Evolutionary conservation across 2,329 filamentous ascomycete species (phyloP).

Genomic region (Trichoderma afroharzianum): DNA sequence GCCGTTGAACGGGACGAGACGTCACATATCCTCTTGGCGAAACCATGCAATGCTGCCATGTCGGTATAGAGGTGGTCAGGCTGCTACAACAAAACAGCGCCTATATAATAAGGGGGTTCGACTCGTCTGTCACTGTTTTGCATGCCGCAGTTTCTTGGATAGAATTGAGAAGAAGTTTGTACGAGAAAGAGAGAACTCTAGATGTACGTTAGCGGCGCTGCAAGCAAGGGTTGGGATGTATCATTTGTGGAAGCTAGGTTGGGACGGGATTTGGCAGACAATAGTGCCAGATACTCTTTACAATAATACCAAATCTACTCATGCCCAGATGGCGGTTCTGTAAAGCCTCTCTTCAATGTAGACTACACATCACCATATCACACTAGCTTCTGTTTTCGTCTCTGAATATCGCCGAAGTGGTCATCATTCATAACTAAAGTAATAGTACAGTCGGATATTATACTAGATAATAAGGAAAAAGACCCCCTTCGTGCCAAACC

Average conservation of each 20-base stretch:
- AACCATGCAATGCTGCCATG: background rate
- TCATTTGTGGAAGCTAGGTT: background rate
- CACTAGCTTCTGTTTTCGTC: no score
- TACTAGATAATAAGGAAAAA: background rate
- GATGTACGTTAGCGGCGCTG: background rate
- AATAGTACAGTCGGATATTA: background rate
- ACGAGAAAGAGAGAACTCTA: background rate
- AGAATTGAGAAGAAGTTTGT: background rate
- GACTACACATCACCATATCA: background rate
- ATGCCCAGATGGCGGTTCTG: no score
- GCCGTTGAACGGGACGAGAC: background rate
- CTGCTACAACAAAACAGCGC: background rate
- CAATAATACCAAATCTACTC: background rate
- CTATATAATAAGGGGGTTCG: background rate
- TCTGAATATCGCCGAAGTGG: background rate
- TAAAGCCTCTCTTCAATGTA: no score
- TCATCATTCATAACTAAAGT: slow-evolving; percentile 2
- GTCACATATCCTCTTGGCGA: background rate
- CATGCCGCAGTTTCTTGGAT: background rate
- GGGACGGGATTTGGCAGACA: background rate
- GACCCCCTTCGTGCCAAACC: background rate
- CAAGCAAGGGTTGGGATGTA: background rate
- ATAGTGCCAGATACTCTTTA: background rate
- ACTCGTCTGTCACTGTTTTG: background rate
- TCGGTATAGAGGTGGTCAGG: background rate